Evolutionary conservation across 1,139 yeast genomes (phyloP), one percentile per base, ranked within the genome.

Genomic region (Pichia sorboxylosa): DNA sequence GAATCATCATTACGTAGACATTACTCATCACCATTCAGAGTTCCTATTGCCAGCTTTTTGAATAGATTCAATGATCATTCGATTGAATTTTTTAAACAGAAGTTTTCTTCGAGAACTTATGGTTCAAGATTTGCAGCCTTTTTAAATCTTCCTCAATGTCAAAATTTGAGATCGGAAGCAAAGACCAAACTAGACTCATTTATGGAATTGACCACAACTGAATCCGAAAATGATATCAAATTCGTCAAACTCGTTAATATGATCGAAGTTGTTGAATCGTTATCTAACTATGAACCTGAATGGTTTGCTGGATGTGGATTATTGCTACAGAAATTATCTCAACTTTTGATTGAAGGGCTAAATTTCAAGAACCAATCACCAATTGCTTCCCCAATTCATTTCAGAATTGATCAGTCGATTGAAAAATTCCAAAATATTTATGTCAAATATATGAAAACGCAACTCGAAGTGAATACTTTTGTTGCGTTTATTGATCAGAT

Each of bases 1-100:
- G 99, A 92, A 55, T 77, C 78, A 2, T 78, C 78, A 41, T 61
- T 92, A 45, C 80, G 95, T 40, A 77, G 96, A 27, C 85, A 82
- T 44, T 83, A 82, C 38, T 67, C 65, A 32, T 84, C 96, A 1
- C 98, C 98, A 5, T 85, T 92, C 60, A 67, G 98, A 44, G 68
- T 64, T n/a, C 97, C 98, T 4, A 72, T 90, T 32, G 90, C 94
- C 4, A 81, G 80, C 50, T 92, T 82, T 49, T 63, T 90, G 57
- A 76, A 85, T 53, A 63, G 95, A 39, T 90, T 87, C 55, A 73
- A 93, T 3, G 72, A 67, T 20, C 82, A 87, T 42, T 71, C 93
- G 4, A 63, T 77, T 39, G 73, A 72, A 25, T 84, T 77, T 50
- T 85, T 82, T 57, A 59, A 70, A 30, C 69, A 69, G 15, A 78